A percentile compares a stretch with the other conserved stretches of the same genome.
These are phyloP conservation scores for Phytomonas serpens DNA, from an alignment of 208 protist genomes.

Conservation along the genomic window DNA sequence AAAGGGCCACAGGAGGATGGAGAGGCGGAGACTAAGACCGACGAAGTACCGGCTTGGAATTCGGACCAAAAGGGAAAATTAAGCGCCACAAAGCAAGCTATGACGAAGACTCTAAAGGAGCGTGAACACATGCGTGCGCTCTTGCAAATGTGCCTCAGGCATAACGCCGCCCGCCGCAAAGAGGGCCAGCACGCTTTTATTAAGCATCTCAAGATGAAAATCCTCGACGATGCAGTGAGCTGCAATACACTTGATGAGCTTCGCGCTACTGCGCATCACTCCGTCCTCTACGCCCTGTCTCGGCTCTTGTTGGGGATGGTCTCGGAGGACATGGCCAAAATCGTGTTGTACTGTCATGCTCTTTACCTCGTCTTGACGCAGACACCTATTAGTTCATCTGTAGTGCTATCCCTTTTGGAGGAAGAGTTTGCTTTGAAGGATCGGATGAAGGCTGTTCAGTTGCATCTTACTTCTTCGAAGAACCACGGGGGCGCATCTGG, in stretches of 20 bases:
- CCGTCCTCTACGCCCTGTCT: slow-evolving; percentile 67
- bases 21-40: background rate
- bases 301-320: slow-evolving; percentile 82
- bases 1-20: slow-evolving; percentile 9
- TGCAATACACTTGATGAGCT: slow-evolving; percentile 53
- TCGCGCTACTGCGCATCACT: slow-evolving; percentile 67
- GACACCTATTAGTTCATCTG: slow-evolving; percentile 36
- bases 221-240: slow-evolving; percentile 58
- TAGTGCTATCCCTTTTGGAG: slow-evolving; percentile 63
- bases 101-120: slow-evolving; percentile 69
- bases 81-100: slow-evolving; percentile 34
- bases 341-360: slow-evolving; percentile 64
- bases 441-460: slow-evolving; percentile 56
- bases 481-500: background rate
- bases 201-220: slow-evolving; percentile 63
- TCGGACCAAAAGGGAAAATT: slow-evolving; percentile 16
- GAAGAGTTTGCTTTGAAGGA: slow-evolving; percentile 61
- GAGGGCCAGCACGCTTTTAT: slow-evolving; percentile 80
- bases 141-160: slow-evolving; percentile 79
- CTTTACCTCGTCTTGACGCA: slow-evolving; percentile 56
- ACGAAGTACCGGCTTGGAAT: background rate
- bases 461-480: slow-evolving; percentile 30
- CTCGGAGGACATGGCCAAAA: slow-evolving; percentile 71
- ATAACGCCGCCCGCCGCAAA: slow-evolving; percentile 62
- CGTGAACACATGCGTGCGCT: slow-evolving; percentile 72